Evolutionary conservation across 441 rosid species (phyloP).

Genomic region (Brassica hybrid): DNA sequence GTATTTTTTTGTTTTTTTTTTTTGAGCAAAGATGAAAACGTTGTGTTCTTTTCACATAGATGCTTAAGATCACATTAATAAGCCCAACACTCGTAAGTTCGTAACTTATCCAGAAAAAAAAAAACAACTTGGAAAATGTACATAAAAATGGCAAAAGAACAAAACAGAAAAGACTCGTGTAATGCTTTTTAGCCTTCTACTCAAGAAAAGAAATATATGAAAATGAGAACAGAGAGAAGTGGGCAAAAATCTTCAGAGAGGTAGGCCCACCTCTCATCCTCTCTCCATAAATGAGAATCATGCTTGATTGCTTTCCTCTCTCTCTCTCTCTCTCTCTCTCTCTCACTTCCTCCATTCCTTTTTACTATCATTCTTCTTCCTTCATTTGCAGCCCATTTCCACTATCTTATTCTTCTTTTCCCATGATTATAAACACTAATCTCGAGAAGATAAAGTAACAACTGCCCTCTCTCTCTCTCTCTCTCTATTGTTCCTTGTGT

Average conservation of each 20-base stretch:
- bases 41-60: background rate
- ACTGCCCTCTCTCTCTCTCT: background rate
- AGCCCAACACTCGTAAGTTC: constrained; percentile 10
- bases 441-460: constrained; percentile 31
- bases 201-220: constrained; percentile 17
- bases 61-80: background rate
- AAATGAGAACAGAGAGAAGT: background rate
- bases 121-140: background rate
- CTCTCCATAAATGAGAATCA: constrained; percentile 43
- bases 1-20: too few relatives aligned
- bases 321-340: too few relatives aligned
- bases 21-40: too few relatives aligned
- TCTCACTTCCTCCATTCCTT: constrained; percentile 11
- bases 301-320: constrained; percentile 28
- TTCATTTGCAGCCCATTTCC: constrained; percentile 36
- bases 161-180: background rate
- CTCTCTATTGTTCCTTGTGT: constrained; percentile 27
- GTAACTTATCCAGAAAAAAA: background rate
- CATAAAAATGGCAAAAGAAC: background rate
- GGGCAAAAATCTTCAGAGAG: constrained; percentile 26
- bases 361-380: constrained; percentile 27
- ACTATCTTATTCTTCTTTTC: constrained; percentile 22
- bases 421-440: constrained; percentile 32
- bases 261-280: constrained; percentile 39
- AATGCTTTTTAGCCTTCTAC: constrained; percentile 1